These are phyloP conservation scores for Monilinia vaccinii-corymbosi DNA, from an alignment of 2,329 filamentous ascomycete species.

Conservation along the genomic window DNA sequence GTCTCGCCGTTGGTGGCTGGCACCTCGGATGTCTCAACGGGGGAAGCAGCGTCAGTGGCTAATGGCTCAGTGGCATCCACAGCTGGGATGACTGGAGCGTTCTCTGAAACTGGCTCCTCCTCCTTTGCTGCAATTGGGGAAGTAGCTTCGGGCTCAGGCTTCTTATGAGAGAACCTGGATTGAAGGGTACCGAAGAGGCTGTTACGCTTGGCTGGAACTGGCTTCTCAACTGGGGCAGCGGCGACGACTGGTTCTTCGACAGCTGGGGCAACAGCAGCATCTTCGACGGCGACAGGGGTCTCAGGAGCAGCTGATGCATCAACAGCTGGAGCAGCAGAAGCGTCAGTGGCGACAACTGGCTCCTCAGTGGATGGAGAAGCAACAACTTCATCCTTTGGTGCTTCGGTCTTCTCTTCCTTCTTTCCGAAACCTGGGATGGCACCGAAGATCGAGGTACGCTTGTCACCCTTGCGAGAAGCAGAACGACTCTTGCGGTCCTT, in stretches of 20 bases:
- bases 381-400: conserved; percentile 26
- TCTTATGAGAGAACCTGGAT: conserved; percentile 25
- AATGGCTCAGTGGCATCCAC: conserved; percentile 27
- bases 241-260: conserved; percentile 32
- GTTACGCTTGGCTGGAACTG: conserved; percentile 28
- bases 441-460: conserved; percentile 54
- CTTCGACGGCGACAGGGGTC: background rate
- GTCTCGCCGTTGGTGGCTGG: conserved; percentile 34
- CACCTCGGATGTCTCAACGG: conserved; percentile 27
- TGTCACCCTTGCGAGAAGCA: conserved; percentile 44
- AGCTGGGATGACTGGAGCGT: conserved; percentile 30
- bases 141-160: conserved; percentile 25
- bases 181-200: conserved; percentile 29
- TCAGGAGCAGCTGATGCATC: conserved; percentile 17
- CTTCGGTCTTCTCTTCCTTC: conserved; percentile 29
- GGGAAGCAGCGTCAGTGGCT: conserved; percentile 23
- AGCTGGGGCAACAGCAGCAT: conserved; percentile 26
- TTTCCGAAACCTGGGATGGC: conserved; percentile 39
- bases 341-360: conserved; percentile 17
- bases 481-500: conserved; percentile 55
- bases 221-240: conserved; percentile 20
- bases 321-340: conserved; percentile 26
- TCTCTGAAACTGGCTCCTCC: conserved; percentile 27
- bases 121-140: conserved; percentile 27
- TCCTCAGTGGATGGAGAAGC: conserved; percentile 11